Evolutionary conservation across 495 filamentous ascomycete species (phyloP).

Genomic region (Viridothelium virens): DNA sequence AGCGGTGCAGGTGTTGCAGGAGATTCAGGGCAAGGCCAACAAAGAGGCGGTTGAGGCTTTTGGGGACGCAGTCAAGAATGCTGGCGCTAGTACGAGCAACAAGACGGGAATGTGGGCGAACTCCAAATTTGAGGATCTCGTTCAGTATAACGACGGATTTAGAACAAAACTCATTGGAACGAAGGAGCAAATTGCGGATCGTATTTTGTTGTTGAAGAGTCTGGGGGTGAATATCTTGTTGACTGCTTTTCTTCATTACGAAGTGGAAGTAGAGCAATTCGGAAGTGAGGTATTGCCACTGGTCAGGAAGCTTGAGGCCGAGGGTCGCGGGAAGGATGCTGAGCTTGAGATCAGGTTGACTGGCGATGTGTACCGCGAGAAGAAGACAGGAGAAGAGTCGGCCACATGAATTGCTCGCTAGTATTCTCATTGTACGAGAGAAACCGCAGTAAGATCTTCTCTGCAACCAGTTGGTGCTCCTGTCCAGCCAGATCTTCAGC

Average conservation of each 20-base stretch:
- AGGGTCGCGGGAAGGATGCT: slow-evolving; percentile 41
- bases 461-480: too few species aligned
- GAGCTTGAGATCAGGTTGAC: slow-evolving; percentile 38
- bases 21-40: slow-evolving; percentile 46
- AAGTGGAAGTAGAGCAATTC: slow-evolving; percentile 43
- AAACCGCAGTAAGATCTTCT: background rate
- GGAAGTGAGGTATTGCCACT: slow-evolving; percentile 39
- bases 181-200: slow-evolving; percentile 42
- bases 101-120: slow-evolving; percentile 45
- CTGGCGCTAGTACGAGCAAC: slow-evolving; percentile 37
- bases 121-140: slow-evolving; percentile 42
- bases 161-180: slow-evolving; percentile 46
- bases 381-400: slow-evolving; percentile 10
- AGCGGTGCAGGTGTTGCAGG: slow-evolving; percentile 38
- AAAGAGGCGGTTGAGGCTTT: slow-evolving; percentile 42
- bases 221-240: slow-evolving; percentile 40
- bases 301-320: slow-evolving; percentile 38
- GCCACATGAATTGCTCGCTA: background rate
- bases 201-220: slow-evolving; percentile 42
- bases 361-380: slow-evolving; percentile 38
- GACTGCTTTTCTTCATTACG: slow-evolving; percentile 42
- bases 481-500: too few species aligned
- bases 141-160: slow-evolving; percentile 48
- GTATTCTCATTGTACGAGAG: background rate
- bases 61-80: slow-evolving; percentile 39